Base-by-base conservation (phyloP, 139 green algal species). In the Bryopsis sp. region DNA sequence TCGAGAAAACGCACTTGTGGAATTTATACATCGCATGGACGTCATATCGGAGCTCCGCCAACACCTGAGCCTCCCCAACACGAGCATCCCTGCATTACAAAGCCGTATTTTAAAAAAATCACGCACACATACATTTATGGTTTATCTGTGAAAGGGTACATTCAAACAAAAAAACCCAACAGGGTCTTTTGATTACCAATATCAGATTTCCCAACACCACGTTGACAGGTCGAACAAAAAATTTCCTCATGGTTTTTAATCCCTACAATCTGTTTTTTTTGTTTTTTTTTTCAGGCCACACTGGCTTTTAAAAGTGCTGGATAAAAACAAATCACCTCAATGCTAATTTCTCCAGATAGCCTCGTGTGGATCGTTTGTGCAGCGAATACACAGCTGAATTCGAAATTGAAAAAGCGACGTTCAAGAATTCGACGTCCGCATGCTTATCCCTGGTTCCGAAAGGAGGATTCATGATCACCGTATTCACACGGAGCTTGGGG, bases 381-480 rank as follows among this genome's bases (percentile, higher is more conserved):
- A 97, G 77, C 0, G 86, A 95, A 74, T 97, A 97, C n/a, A 97
- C 71, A 2, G 84, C 43, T 22, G 19, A 34, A 31, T 47, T 31
- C 3, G 74, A 47, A 3, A 90, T 69, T 29, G 58, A 29, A 66
- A 93, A 86, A 6, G 89, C 93, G 29, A 79, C 75, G 3, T 72
- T 15, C 34, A 97, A 72, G 48, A 97, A 97, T n/a, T 82, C 79
- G 71, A 93, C 80, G 77, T 97, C 93, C 1, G 86, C 92, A 0
- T 92, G 91, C 71, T 95, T 93, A 1, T 48, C 57, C 2, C 83
- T 74, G 5, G 93, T 97, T 5, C 93, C 93, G 82, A 98, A 98
- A 1, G 93, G 93, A 4, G 93, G 91, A 78, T 97, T 98, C 80
- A 88, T 97, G 38, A 98, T 76, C 0, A 98, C 93, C 0, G 79